Conservation (phyloP, 192 early-diverging fungal genomes). For the Lobulomyces angularis region DNA sequence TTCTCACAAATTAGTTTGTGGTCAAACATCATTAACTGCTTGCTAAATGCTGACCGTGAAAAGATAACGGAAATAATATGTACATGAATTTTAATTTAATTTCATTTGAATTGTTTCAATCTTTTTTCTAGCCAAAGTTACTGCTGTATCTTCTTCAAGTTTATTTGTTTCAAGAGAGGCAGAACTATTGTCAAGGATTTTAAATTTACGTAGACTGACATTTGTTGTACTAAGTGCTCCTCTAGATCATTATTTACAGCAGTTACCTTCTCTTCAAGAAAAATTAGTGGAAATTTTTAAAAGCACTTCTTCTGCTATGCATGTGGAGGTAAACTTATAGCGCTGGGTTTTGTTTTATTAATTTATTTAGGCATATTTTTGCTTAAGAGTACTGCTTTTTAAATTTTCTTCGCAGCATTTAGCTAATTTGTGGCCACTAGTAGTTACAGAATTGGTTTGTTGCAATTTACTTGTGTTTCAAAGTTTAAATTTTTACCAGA, state of each 20-base stretch:
- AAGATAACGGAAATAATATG: slow-evolving; percentile 57
- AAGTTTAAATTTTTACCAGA: slow-evolving; percentile 22
- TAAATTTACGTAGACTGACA: slow-evolving; percentile 61
- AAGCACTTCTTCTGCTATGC: slow-evolving; percentile 50
- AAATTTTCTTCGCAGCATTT: slow-evolving; percentile 70
- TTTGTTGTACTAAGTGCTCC: slow-evolving; percentile 65
- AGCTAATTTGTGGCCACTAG: slow-evolving; percentile 82
- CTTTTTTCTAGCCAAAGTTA: slow-evolving; percentile 32
- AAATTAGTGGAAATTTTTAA: slow-evolving; percentile 82
- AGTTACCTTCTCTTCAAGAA: slow-evolving; percentile 70
- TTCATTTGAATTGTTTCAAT: not conserved
- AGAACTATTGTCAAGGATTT: slow-evolving; percentile 54
- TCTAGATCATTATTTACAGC: slow-evolving; percentile 62
- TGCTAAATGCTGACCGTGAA: slow-evolving; percentile 67
- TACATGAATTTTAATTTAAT: slow-evolving; percentile 12
- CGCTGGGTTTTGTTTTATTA: not conserved
- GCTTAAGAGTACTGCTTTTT: slow-evolving; percentile 65
- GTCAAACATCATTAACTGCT: slow-evolving; percentile 52
- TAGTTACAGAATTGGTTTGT: slow-evolving; percentile 73
- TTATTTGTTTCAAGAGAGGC: slow-evolving; percentile 76
- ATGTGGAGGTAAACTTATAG: slow-evolving; percentile 36
- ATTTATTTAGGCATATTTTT: slow-evolving; percentile 52
- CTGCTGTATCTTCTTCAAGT: slow-evolving; percentile 52
- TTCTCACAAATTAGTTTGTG: slow-evolving; percentile 40
- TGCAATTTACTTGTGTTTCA: slow-evolving; percentile 6